phyloP scores from a whole-genome alignment of 106 monocot genomes.

The Acanthochlamys bracteata region DNA sequence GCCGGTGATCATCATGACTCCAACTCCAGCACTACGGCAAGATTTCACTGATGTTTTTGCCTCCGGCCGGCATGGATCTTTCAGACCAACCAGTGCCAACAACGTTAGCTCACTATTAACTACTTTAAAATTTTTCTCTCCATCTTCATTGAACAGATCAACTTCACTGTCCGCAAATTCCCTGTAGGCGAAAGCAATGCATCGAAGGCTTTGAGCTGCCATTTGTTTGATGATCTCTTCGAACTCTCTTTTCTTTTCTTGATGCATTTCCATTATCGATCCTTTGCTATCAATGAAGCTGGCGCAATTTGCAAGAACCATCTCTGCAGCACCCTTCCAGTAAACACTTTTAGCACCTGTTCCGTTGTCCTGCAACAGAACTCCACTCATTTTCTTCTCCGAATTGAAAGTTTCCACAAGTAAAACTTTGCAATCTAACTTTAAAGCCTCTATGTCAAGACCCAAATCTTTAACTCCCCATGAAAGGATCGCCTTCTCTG shows the following conservation, averaged over 20 bases:
- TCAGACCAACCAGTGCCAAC: constrained; percentile 35
- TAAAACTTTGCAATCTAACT: neutral
- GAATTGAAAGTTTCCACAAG: constrained; percentile 1
- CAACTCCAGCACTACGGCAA: constrained; percentile 25
- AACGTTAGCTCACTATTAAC: constrained; percentile 21
- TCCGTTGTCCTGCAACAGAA: neutral
- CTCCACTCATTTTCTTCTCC: constrained; percentile 1
- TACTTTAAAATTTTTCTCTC: constrained; percentile 4
- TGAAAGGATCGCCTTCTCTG: neutral
- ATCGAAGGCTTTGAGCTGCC: constrained; percentile 35
- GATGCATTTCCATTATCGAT: neutral
- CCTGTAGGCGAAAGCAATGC: constrained; percentile 40
- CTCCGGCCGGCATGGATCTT: constrained; percentile 40
- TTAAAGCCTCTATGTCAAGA: neutral
- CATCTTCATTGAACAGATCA: neutral
- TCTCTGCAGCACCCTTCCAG: constrained; percentile 1
- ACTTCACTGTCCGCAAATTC: neutral
- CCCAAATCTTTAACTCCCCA: constrained; percentile 1
- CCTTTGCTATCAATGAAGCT: neutral
- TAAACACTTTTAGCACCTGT: neutral
- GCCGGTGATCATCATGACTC: constrained; percentile 34
- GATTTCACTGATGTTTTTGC: constrained; percentile 16
- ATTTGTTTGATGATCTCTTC: constrained; percentile 11
- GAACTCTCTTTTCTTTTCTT: neutral
- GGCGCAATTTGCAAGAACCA: neutral